Evolutionary conservation across 2,329 filamentous ascomycete species (phyloP), one percentile per base, ranked within the genome.

Genomic region (Colletotrichum costaricense): DNA sequence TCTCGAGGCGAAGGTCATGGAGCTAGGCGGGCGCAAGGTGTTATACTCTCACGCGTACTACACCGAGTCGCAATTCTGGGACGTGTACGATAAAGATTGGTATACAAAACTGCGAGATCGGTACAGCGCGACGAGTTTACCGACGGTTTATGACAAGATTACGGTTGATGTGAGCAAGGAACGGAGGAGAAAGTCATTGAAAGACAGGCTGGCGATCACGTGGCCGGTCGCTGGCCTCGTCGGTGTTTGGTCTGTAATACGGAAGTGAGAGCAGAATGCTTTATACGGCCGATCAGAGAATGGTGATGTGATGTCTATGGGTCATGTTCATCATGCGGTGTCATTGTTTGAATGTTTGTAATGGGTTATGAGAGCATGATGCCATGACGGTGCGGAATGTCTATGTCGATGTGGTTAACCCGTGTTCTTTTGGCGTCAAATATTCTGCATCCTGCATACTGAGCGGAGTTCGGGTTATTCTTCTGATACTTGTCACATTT

Each of bases 11-110:
- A 89, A 88, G 67, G 84, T 93, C 0, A 85, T 86, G 9, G 86
- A 88, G 30, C 84, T 92, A 7, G 85, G 88, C 2, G 92, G 92
- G 6, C 91, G 90, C 84, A 93, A 93, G 81, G 93, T 91, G 85
- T 82, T 94, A 1, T 94, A 94, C 75, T 91, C 91, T 1, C 91
- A 93, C 70, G 89, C 90, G 0, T 93, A 91, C 80, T 93, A 93
- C 79, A 89, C 86, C 3, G 88, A 92, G 78, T 86, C 89, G 0
- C 92, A 94, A 75, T 94, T 94, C 79, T 93, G 92, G 92, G 80
- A 83, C 11, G 85, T 89, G 66, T 94, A 93, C 74, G 88, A 93
- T 78, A 84, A 86, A 49, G 76, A 82, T 8, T 89, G 88, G 78
- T 93, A 94, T 74, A 88, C 93, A 57, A 80, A 78, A 3, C 81